Evolutionary conservation across 768 basidiomycete species (phyloP).

Genomic region (Leccinum boreale): DNA sequence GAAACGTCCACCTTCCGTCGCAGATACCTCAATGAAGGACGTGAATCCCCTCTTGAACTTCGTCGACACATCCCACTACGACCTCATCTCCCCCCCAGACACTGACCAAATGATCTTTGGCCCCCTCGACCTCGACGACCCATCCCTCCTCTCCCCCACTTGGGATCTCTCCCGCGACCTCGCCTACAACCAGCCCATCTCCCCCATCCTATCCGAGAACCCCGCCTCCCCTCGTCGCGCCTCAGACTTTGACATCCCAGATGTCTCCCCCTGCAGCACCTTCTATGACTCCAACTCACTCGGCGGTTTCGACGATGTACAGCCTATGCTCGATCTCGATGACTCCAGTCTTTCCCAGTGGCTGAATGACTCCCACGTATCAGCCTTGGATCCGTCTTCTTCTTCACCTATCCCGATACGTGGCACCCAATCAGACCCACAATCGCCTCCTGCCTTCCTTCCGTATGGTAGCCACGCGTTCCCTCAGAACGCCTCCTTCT

Average conservation of each 20-base stretch:
- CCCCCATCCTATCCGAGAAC: conserved; percentile 39
- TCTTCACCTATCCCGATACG: conserved; percentile 68
- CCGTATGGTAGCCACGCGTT: conserved; percentile 48
- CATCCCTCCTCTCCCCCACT: conserved; percentile 24
- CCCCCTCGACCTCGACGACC: conserved; percentile 33
- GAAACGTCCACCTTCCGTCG: conserved; percentile 17
- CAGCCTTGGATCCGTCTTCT: conserved; percentile 32
- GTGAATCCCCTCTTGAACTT: conserved; percentile 28
- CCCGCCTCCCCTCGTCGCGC: conserved; percentile 39
- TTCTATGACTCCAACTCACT: conserved; percentile 34
- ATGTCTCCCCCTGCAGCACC: conserved; percentile 38
- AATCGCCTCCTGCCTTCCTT: conserved; percentile 46
- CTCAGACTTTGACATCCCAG: conserved; percentile 39
- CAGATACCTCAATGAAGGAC: conserved; percentile 30
- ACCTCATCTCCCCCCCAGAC: conserved; percentile 33
- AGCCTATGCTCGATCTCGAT: conserved; percentile 39
- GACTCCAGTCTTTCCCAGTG: conserved; percentile 50
- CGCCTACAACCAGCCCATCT: conserved; percentile 37
- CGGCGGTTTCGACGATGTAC: conserved; percentile 31
- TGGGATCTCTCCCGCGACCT: conserved; percentile 34
- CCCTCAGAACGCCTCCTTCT: conserved; percentile 50
- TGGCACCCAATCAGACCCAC: conserved; percentile 38
- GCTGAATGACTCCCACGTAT: conserved; percentile 58
- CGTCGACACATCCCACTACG: conserved; percentile 42
- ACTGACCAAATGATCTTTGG: conserved; percentile 35